phyloP scores from a whole-genome alignment of 2,329 filamentous ascomycete genomes.

The Uncinocarpus reesii region DNA sequence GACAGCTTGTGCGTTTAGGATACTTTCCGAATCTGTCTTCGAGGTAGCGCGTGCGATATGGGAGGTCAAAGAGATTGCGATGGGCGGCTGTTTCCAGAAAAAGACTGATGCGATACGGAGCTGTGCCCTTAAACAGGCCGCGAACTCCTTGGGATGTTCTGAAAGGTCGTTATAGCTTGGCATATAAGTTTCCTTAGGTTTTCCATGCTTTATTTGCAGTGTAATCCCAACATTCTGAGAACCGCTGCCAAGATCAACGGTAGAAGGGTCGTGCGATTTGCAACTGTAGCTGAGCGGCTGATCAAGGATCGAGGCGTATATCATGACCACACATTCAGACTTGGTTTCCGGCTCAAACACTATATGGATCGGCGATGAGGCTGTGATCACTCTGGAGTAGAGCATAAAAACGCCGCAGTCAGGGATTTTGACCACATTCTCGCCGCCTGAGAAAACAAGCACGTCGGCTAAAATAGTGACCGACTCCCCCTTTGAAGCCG shows the following conservation, averaged over 20 bases:
- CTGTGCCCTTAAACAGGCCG: neutral
- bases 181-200: neutral
- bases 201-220: neutral
- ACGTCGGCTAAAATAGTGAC: neutral
- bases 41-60: neutral
- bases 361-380: neutral
- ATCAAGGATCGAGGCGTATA: constrained; percentile 3
- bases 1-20: neutral
- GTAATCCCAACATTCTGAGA: neutral
- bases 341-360: neutral
- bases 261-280: neutral
- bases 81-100: neutral
- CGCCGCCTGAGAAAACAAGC: neutral
- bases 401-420: neutral
- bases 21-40: neutral
- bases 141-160: neutral
- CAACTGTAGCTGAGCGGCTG: neutral
- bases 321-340: neutral
- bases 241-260: neutral
- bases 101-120: neutral
- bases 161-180: neutral
- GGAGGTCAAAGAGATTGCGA: neutral
- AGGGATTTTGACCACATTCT: neutral
- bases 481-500: neutral
- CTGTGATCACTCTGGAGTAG: constrained; percentile 2